Percentiles rank a stretch among this genome's conserved stretches.
Conservation (phyloP, 2,329 filamentous ascomycete species). For the Colletotrichum lupini region DNA sequence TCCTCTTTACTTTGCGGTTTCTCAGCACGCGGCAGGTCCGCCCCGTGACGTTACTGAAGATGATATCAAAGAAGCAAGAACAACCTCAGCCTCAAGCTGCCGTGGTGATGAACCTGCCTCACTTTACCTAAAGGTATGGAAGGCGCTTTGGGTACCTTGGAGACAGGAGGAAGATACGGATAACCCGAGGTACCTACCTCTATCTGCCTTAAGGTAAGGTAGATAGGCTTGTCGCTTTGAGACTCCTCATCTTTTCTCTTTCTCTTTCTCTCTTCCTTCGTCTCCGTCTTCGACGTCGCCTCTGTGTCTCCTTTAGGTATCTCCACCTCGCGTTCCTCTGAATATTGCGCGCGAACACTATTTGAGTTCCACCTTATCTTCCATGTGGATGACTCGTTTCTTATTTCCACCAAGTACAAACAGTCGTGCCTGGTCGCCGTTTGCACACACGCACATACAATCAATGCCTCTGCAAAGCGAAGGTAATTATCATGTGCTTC, state of each 20-base stretch:
- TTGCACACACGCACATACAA: background rate
- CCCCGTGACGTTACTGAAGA: background rate
- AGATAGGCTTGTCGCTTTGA: too few species aligned
- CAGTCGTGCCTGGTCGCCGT: too few species aligned
- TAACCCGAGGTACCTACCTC: too few species aligned
- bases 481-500: background rate
- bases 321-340: background rate
- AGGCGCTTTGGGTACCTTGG: background rate
- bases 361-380: background rate
- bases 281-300: background rate
- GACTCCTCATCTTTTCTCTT: too few species aligned
- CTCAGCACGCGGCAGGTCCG: background rate
- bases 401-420: too few species aligned
- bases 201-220: too few species aligned
- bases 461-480: background rate
- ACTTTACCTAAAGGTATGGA: too few species aligned
- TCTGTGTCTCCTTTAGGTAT: background rate
- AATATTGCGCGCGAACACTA: background rate
- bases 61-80: background rate
- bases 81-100: background rate
- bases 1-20: background rate
- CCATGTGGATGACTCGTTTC: too few species aligned
- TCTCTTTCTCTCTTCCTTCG: background rate
- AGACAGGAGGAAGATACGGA: too few species aligned
- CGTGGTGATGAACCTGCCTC: too few species aligned